Base-by-base conservation (phyloP, 768 basidiomycete genomes). In the Mycena maculata region DNA sequence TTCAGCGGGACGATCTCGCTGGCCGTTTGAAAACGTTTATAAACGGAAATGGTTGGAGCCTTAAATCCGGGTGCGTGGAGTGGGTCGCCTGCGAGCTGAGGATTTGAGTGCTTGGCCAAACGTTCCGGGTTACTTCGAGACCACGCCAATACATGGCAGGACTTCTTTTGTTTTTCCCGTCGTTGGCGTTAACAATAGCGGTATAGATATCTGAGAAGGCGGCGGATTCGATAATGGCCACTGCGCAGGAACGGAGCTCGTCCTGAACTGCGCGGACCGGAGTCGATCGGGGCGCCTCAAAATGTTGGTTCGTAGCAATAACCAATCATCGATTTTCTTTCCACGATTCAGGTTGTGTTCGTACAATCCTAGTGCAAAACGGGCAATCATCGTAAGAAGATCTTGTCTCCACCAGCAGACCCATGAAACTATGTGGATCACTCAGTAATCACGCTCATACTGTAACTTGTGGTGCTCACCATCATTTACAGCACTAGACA, bases 131-230 rank as follows among this genome's bases (percentile, higher is more conserved):
- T 79, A 74, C 47, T 79, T 79, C 56, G 68, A 78, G 22, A 75
- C 75, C 10, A 78, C 77, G 2, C 75, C 74, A 7, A 75, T 79
- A 79, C 41, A 78, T 78, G 78, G 78, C 72, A 36, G 39, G 74
- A 63, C 23, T 10, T 28, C 45, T 36, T 31, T 23, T 30, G 15
- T 11, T 16, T 36, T 44, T 22, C 13, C 18, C 25, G 4, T 60
- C 25, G 23, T 23, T 8, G 10, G n/a, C 1, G 3, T 20, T 15
- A 27, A 28, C 41, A 12, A 18, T 23, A 42, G 25, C 30, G n/a
- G n/a, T n/a, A n/a, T 60, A 78, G 76, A 76, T 77, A 13, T 77
- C 77, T 18, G 76, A 78, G 50, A 78, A 78, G 50, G 77, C 77
- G 22, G 76, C 76, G n/a, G 77, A 77, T 54, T 67, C 70, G 31